phyloP scores from a whole-genome alignment of 2,329 filamentous ascomycete genomes.

The Beauveria scarabaeidicola region DNA sequence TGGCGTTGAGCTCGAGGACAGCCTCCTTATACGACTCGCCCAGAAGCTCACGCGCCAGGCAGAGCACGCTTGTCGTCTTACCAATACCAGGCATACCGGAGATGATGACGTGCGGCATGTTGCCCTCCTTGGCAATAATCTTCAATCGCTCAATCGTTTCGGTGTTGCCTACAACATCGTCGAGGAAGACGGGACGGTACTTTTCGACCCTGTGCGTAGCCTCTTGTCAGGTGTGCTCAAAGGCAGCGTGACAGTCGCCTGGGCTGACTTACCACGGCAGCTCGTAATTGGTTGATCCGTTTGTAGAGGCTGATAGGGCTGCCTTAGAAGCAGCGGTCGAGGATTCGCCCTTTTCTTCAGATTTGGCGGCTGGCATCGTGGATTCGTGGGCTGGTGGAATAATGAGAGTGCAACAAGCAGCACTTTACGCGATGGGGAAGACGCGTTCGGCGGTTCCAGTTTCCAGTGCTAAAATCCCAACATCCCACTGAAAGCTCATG shows the following conservation, averaged over 20 bases:
- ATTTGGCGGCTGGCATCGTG: slow-evolving; percentile 41
- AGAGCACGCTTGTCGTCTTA: slow-evolving; percentile 93
- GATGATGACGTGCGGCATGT: slow-evolving; percentile 99
- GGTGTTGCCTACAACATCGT: slow-evolving; percentile 95
- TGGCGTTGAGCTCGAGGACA: slow-evolving; percentile 91
- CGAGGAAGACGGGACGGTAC: slow-evolving; percentile 87
- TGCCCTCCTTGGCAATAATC: slow-evolving; percentile 96
- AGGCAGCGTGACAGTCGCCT: slow-evolving; percentile 3
- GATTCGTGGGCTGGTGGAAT: slow-evolving; percentile 15
- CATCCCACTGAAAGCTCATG: neutral
- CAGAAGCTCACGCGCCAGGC: slow-evolving; percentile 81
- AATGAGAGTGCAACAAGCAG: slow-evolving; percentile 13
- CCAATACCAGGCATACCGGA: slow-evolving; percentile 99
- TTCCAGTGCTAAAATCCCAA: neutral
- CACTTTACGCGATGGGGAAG: slow-evolving; percentile 30
- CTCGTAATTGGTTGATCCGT: slow-evolving; percentile 55
- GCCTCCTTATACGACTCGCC: slow-evolving; percentile 96
- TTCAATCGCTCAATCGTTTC: slow-evolving; percentile 96
- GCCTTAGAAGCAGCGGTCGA: slow-evolving; percentile 52
- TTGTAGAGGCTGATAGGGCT: slow-evolving; percentile 40
- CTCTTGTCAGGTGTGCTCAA: slow-evolving; percentile 17
- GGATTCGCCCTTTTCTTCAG: slow-evolving; percentile 50
- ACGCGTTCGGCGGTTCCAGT: slow-evolving; percentile 23
- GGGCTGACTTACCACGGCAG: slow-evolving; percentile 58
- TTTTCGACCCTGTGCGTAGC: slow-evolving; percentile 78